These are phyloP conservation scores for Balansia obtecta DNA, from an alignment of 2,329 filamentous ascomycete species.

Conservation along the genomic window DNA sequence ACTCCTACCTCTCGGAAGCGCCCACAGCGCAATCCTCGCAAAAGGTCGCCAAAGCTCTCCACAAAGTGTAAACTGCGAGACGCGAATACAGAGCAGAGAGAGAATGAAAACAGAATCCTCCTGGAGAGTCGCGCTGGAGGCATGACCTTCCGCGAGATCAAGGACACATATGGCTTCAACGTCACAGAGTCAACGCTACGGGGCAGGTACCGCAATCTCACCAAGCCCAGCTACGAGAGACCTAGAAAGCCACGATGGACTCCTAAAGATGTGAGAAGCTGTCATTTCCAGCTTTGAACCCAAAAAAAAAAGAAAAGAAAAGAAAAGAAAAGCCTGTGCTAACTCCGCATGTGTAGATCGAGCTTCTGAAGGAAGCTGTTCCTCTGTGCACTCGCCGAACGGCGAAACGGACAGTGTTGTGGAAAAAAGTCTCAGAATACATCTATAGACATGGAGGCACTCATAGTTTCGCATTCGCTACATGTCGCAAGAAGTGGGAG, in stretches of 20 bases:
- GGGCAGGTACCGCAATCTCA: slow-evolving; percentile 53
- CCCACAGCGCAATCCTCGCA: background rate
- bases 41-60: background rate
- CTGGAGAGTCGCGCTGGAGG: slow-evolving; percentile 41
- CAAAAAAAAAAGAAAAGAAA: no score
- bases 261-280: slow-evolving; percentile 44
- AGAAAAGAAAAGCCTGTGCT: no score
- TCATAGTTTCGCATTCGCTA: slow-evolving; percentile 47
- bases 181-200: slow-evolving; percentile 64
- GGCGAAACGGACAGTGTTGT: slow-evolving; percentile 37
- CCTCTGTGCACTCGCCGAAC: slow-evolving; percentile 4
- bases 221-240: slow-evolving; percentile 47
- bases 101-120: slow-evolving; percentile 31
- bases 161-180: slow-evolving; percentile 36
- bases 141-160: slow-evolving; percentile 54
- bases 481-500: slow-evolving; percentile 40
- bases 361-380: slow-evolving; percentile 32
- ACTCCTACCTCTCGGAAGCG: background rate
- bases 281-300: slow-evolving; percentile 8
- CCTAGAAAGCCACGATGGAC: slow-evolving; percentile 56
- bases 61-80: no score
- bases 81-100: background rate
- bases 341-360: slow-evolving; percentile 20
- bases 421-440: slow-evolving; percentile 44
- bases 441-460: slow-evolving; percentile 39